Evolutionary conservation across 1,139 yeast species (phyloP).

Genomic region (Suhomyces panamericanus): DNA sequence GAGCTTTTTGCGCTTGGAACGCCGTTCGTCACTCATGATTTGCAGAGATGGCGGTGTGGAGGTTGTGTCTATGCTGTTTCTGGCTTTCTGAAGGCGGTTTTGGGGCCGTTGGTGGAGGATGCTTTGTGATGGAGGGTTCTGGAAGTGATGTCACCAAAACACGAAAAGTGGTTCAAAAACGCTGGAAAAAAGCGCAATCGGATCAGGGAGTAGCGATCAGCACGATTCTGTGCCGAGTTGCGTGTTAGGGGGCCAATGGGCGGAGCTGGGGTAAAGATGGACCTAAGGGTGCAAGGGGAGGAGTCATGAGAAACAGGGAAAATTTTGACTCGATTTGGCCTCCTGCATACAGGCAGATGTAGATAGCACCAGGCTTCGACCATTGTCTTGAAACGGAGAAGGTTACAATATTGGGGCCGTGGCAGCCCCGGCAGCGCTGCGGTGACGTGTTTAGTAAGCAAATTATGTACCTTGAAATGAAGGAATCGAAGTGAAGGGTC

Average conservation of each 20-base stretch:
- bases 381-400: background rate
- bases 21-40: conserved; percentile 4
- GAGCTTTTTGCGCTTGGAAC: conserved; percentile 12
- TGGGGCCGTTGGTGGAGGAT: too few species aligned
- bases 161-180: too few species aligned
- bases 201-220: background rate
- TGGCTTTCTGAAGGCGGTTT: background rate
- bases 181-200: background rate
- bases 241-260: background rate
- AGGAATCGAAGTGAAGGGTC: too few species aligned
- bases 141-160: too few species aligned
- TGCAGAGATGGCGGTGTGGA: background rate
- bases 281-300: conserved; percentile 5
- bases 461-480: background rate
- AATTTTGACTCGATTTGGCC: conserved; percentile 10
- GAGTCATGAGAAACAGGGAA: conserved; percentile 11
- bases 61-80: background rate
- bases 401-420: too few species aligned
- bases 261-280: background rate
- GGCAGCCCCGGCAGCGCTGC: too few species aligned
- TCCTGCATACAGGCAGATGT: conserved; percentile 4
- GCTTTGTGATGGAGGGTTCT: too few species aligned
- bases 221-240: too few species aligned
- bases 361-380: background rate
- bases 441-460: too few species aligned